Percentiles rank a stretch among this genome's conserved stretches.
Conservation (phyloP, 179 eudicot genomes). For the Patellifolia procumbens region DNA sequence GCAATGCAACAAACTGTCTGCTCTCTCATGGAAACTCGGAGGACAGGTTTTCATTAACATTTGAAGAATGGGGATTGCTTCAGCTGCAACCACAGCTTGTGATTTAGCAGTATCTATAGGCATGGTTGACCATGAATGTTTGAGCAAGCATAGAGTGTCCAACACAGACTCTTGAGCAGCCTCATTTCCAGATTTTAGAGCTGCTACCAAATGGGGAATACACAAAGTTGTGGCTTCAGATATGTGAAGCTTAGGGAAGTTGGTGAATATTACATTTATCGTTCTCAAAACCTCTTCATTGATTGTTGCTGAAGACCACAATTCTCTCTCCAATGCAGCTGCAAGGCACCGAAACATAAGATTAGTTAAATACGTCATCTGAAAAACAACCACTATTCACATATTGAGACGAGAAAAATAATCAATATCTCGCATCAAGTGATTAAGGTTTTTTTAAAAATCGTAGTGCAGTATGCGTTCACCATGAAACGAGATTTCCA, state of each 20-base stretch:
- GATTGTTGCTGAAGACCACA: conserved; percentile 92
- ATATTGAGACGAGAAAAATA: background rate
- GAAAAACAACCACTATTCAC: background rate
- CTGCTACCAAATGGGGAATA: conserved; percentile 91
- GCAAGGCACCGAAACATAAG: conserved; percentile 28
- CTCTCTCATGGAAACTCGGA: conserved; percentile 96
- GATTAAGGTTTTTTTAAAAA: background rate
- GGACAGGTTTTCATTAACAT: conserved; percentile 93
- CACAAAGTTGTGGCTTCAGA: conserved; percentile 93
- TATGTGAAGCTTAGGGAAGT: conserved; percentile 88
- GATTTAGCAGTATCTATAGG: conserved; percentile 72
- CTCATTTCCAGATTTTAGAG: conserved; percentile 89
- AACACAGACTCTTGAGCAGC: conserved; percentile 97
- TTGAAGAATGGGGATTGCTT: conserved; percentile 90
- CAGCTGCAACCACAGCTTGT: conserved; percentile 96
- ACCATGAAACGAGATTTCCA: background rate
- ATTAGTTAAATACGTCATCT: background rate
- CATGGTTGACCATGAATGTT: conserved; percentile 99
- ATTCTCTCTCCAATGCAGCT: conserved; percentile 96
- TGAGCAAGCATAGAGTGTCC: conserved; percentile 85
- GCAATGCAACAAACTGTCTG: conserved; percentile 91
- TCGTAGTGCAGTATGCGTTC: background rate
- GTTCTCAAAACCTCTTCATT: conserved; percentile 89
- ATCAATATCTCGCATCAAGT: background rate
- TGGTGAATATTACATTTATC: conserved; percentile 79